Evolutionary conservation across 352 stramenopile genomes (phyloP), one percentile per base, ranked within the genome.

Genomic region (Globisporangium ultimum): DNA sequence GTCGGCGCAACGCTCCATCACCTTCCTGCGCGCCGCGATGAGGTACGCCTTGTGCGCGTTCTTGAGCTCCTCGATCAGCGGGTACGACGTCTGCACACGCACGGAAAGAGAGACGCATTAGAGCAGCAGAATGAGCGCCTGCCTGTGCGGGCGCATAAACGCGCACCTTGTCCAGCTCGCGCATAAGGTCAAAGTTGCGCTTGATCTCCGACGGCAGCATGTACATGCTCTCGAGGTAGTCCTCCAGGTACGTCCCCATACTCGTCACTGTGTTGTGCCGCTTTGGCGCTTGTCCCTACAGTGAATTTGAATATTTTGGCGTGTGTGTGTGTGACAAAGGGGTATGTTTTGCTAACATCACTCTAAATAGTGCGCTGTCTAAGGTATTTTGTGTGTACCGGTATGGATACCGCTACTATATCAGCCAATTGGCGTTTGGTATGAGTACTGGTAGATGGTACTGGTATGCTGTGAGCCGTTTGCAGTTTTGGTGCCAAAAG

Each of bases 121-220:
- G 13, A n/a, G 18, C 40, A 53, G 48, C 24, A 32, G 20, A 45
- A 18, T 18, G 15, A 2, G 18, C 14, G 36, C 18, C n/a, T 12
- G 36, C 1, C 10, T 13, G 40, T 45, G 12, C 10, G 13, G 40
- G n/a, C 24, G 17, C 5, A 11, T 24, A 57, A 12, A 17, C 8
- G 48, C 53, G 45, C 42, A 91, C 85, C 80, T 93, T 91, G 70
- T 95, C 85, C 12, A 95, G 69, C 68, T 95, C 85, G 18, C 85
- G 81, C 81, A 95, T 93, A 54, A 95, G 81, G 50, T 95, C 85
- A 57, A 95, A 95, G 74, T 95, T 95, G 63, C 85, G 83, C 72
- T 95, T 95, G 67, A 95, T 78, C 76, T 95, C 85, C 46, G 85
- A 91, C 64, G 85, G 85, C 46, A 95, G 80, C 81, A 93, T 87